phyloP scores from a whole-genome alignment of 116 monocot genomes.

The Papilionanthe hybrid region DNA sequence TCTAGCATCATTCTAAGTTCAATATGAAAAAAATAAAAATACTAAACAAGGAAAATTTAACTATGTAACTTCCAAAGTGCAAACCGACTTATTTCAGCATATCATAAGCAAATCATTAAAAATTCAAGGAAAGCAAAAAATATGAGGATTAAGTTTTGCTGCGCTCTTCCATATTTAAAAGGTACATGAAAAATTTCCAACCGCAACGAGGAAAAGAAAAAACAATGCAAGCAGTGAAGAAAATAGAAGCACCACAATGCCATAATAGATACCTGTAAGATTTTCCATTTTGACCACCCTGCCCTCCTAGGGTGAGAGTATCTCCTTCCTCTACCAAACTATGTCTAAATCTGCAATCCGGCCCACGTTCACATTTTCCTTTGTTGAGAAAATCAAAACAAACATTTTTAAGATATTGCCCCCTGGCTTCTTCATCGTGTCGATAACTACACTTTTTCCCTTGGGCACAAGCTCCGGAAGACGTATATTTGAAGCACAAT shows the following conservation, averaged over 20 bases:
- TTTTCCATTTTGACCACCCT: constrained; percentile 26
- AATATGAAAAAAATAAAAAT: neutral
- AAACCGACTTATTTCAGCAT: no score
- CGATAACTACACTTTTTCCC: constrained; percentile 64
- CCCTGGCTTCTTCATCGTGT: constrained; percentile 70
- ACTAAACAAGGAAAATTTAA: no score
- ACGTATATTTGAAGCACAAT: constrained; percentile 85
- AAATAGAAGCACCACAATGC: neutral
- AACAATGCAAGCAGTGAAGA: neutral
- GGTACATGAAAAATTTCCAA: no score
- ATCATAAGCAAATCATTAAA: no score
- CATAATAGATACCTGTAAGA: constrained; percentile 32
- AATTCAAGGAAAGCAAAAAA: no score
- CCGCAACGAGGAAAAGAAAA: neutral
- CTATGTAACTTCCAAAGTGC: no score
- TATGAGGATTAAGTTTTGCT: no score
- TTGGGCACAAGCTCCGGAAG: constrained; percentile 66
- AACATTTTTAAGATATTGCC: constrained; percentile 74
- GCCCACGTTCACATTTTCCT: constrained; percentile 84
- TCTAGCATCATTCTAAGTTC: neutral
- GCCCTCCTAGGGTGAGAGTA: constrained; percentile 9
- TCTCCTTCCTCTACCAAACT: constrained; percentile 53
- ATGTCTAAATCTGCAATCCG: constrained; percentile 80
- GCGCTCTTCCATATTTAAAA: no score
- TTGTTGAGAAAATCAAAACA: constrained; percentile 99